phyloP scores from a whole-genome alignment of 805 yeast species.

The Lipomyces chichibuensis region DNA sequence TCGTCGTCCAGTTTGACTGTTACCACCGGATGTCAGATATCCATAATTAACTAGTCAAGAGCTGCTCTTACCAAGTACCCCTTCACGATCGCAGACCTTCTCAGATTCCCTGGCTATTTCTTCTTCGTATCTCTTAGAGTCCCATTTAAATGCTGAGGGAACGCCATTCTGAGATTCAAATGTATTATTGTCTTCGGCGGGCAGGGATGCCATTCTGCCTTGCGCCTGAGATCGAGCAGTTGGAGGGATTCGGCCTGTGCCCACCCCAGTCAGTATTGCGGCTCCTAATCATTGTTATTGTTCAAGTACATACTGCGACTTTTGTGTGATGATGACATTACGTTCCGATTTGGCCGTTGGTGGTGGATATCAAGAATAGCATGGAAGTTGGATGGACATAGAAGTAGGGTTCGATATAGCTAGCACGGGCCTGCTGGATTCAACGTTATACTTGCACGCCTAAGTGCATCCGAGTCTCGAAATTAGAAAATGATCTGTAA shows the following conservation, averaged over 20 bases:
- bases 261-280: neutral
- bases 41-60: neutral
- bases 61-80: slow-evolving; percentile 4
- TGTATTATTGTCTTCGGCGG: slow-evolving; percentile 8
- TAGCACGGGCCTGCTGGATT: too few relatives aligned
- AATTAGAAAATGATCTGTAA: too few relatives aligned
- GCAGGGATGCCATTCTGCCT: slow-evolving; percentile 12
- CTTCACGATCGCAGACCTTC: slow-evolving; percentile 7
- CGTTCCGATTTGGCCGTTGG: neutral
- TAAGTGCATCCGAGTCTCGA: too few relatives aligned
- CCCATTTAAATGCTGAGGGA: slow-evolving; percentile 17
- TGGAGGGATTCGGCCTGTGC: neutral
- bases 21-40: neutral
- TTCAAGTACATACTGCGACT: neutral
- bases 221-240: neutral
- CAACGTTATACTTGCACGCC: too few relatives aligned
- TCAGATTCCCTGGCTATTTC: slow-evolving; percentile 11
- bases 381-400: too few relatives aligned
- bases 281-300: neutral
- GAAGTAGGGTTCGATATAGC: too few relatives aligned
- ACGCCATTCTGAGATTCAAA: neutral
- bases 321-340: neutral
- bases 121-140: slow-evolving; percentile 18
- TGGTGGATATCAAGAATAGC: neutral
- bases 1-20: slow-evolving; percentile 12